phyloP scores from a whole-genome alignment of 176 grass and related monocot genomes.

The Secale cereale region DNA sequence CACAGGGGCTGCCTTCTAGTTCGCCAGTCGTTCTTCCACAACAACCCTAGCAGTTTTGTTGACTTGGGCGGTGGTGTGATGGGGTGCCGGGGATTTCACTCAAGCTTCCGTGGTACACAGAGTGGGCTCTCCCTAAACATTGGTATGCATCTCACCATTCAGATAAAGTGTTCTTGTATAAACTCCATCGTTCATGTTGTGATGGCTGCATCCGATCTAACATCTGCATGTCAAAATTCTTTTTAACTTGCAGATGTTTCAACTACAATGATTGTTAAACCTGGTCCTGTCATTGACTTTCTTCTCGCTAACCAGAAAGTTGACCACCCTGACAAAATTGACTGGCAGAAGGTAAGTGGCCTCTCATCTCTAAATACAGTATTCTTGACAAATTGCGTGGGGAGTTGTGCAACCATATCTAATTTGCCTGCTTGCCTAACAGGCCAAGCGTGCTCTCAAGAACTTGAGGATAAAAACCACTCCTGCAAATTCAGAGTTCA shows the following conservation, averaged over 20 bases:
- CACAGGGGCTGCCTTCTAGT: slow-evolving; percentile 80
- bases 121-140: slow-evolving; percentile 73
- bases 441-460: slow-evolving; percentile 66
- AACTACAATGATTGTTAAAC: slow-evolving; percentile 90
- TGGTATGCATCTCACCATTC: slow-evolving; percentile 29
- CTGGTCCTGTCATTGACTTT: slow-evolving; percentile 83
- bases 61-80: slow-evolving; percentile 74
- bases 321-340: slow-evolving; percentile 49
- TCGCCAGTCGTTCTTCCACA: slow-evolving; percentile 70
- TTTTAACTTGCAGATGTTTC: slow-evolving; percentile 67
- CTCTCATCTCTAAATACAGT: no score
- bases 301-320: slow-evolving; percentile 77
- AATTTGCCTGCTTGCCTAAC: slow-evolving; percentile 4
- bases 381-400: neutral
- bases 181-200: neutral
- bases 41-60: slow-evolving; percentile 60
- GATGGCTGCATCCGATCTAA: neutral
- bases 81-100: slow-evolving; percentile 83
- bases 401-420: neutral
- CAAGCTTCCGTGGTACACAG: slow-evolving; percentile 77
- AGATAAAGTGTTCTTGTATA: neutral
- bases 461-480: slow-evolving; percentile 62
- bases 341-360: slow-evolving; percentile 64
- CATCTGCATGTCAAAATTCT: neutral
- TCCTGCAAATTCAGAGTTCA: slow-evolving; percentile 63